Base-by-base conservation (phyloP, 2,329 filamentous ascomycete genomes). In the Dothiorella sarmentorum region DNA sequence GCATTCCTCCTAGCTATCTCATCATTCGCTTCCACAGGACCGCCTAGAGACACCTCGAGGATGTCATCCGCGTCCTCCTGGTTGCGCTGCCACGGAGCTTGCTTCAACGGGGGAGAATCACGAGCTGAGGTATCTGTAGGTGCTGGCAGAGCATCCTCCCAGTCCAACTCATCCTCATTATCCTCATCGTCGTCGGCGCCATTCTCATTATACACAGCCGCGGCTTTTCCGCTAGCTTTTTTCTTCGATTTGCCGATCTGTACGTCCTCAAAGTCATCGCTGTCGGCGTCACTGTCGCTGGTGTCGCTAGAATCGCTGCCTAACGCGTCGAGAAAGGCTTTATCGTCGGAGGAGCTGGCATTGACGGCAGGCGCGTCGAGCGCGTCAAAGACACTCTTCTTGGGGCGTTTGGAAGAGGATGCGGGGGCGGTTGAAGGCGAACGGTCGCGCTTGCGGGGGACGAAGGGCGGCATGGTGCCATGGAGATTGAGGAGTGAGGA, bases 121-220 rank as follows among this genome's bases (percentile, higher is more conserved):
- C 15, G 17, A 0, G 26, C 18, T 1, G 45, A 27, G 15, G 44
- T 52, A 71, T 63, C 49, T 69, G 64, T 59, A 70, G 64, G 64
- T 75, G 74, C 66, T 63, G 20, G 62, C 61, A 38, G 69, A 45
- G 64, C 76, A 65, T 68, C 73, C 64, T 65, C 76, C 71, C 64
- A 76, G 11, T 74, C 71, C 35, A 74, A 70, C 7, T 73, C 72
- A 15, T 45, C 62, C 47, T 52, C 65, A 62, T 43, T 51, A 27
- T 60, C 45, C 47, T 57, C 35, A 35, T 35, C 52, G 27, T 59
- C 22, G n/a, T 61, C 62, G 1, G 56, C 59, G 3, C 33, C 53
- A 31, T 29, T 45, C 4, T 11, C 29, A 13, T 44, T 13, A 7
- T 15, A 3, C 2, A 22, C 20, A 35, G 10, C 22, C 3, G 20